Conservation (phyloP, 805 yeast genomes). For the Metschnikowia amazonensis region DNA sequence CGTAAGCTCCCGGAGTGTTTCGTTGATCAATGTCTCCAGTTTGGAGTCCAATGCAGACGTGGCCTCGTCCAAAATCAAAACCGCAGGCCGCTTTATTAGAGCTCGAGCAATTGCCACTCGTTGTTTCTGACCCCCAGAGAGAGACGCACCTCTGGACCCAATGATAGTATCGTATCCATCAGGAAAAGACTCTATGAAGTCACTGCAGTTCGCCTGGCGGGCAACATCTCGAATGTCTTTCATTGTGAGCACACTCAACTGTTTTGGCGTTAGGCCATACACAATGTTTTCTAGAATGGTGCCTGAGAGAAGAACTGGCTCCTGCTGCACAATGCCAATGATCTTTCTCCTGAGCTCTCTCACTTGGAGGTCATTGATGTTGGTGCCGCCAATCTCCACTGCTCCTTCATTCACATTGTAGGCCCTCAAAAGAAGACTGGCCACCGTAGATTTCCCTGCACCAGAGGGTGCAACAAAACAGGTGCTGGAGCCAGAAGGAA, state of each 20-base stretch:
- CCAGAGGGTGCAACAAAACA: constrained; percentile 57
- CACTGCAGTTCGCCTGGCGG: constrained; percentile 55
- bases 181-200: constrained; percentile 52
- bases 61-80: constrained; percentile 66
- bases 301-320: constrained; percentile 55
- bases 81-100: constrained; percentile 59
- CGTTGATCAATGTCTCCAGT: constrained; percentile 46
- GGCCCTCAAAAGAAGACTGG: constrained; percentile 49
- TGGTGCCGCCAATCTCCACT: constrained; percentile 49
- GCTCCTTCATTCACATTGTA: constrained; percentile 48
- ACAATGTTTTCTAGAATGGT: constrained; percentile 52
- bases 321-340: constrained; percentile 61
- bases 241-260: constrained; percentile 33
- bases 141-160: constrained; percentile 53
- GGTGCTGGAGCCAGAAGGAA: constrained; percentile 35
- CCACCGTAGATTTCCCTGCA: constrained; percentile 59
- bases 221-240: constrained; percentile 44
- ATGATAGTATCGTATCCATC: constrained; percentile 58
- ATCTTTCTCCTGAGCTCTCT: constrained; percentile 44
- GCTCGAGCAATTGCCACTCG: constrained; percentile 75
- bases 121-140: constrained; percentile 78
- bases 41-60: constrained; percentile 58
- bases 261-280: constrained; percentile 44
- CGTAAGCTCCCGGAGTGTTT: constrained; percentile 37
- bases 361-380: constrained; percentile 47